These are phyloP conservation scores for Euphorbia neoarborescens DNA, from an alignment of 441 rosid species.

Conservation along the genomic window DNA sequence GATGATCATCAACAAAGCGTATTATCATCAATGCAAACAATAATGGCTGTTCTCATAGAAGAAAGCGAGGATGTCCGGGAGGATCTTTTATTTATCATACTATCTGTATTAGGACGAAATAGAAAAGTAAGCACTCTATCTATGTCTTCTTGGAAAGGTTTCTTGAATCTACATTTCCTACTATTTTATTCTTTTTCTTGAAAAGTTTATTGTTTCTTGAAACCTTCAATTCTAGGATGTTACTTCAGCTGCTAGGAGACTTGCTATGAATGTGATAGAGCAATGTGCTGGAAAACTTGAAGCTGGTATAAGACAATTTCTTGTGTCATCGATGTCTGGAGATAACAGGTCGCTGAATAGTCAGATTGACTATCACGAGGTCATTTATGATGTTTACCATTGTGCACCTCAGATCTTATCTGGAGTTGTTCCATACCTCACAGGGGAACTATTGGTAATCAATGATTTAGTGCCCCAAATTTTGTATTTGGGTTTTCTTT, in stretches of 20 bases:
- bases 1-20: slow-evolving; percentile 94
- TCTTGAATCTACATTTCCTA: not conserved
- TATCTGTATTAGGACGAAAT: slow-evolving; percentile 74
- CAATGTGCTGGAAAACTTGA: slow-evolving; percentile 83
- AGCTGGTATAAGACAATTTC: slow-evolving; percentile 80
- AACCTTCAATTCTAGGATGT: slow-evolving; percentile 51
- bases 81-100: slow-evolving; percentile 62
- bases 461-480: slow-evolving; percentile 16
- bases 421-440: slow-evolving; percentile 84
- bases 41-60: slow-evolving; percentile 80
- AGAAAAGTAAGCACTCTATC: slow-evolving; percentile 50
- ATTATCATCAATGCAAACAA: slow-evolving; percentile 82
- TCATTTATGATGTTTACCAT: slow-evolving; percentile 71
- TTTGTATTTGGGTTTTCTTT: slow-evolving; percentile 1
- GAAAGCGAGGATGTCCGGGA: slow-evolving; percentile 91
- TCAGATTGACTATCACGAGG: slow-evolving; percentile 82
- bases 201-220: slow-evolving; percentile 25
- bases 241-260: slow-evolving; percentile 64
- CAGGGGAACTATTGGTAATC: slow-evolving; percentile 97
- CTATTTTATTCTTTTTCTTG: not conserved
- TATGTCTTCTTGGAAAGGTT: slow-evolving; percentile 17
- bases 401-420: slow-evolving; percentile 88
- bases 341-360: slow-evolving; percentile 50
- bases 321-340: slow-evolving; percentile 82
- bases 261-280: slow-evolving; percentile 89